Evolutionary conservation across 1,284 basidiomycete genomes (phyloP).

Genomic region (Caloboletus inedulis): DNA sequence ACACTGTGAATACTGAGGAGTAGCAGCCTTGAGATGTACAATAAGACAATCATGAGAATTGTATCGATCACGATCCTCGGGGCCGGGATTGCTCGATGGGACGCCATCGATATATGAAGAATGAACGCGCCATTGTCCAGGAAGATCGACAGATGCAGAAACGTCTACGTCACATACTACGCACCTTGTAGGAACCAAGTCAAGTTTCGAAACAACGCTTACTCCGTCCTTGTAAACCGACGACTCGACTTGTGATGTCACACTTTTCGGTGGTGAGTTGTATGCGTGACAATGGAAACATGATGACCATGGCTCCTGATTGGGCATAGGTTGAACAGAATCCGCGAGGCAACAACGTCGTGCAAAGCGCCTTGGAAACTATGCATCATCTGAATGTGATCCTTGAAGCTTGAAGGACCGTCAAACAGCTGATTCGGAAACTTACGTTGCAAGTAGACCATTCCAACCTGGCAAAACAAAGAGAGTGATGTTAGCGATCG

Average conservation of each 20-base stretch:
- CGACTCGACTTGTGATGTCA: not conserved
- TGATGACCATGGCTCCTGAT: too few species aligned
- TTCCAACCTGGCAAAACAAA: conserved; percentile 1
- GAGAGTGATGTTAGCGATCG: not conserved
- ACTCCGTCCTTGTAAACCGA: not conserved
- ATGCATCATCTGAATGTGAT: not conserved
- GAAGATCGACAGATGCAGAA: not conserved
- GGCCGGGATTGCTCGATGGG: not conserved
- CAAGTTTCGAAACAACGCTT: not conserved
- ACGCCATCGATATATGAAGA: not conserved
- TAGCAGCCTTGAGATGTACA: not conserved
- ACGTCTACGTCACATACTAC: not conserved
- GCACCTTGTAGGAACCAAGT: not conserved
- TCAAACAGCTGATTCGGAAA: not conserved
- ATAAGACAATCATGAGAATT: not conserved
- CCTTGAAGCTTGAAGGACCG: too few species aligned
- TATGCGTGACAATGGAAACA: too few species aligned
- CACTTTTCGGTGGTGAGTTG: too few species aligned
- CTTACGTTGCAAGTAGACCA: conserved; percentile 1
- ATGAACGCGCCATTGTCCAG: not conserved
- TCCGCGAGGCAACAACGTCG: not conserved
- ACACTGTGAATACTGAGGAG: not conserved
- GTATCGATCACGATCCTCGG: not conserved
- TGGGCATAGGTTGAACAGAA: conserved; percentile 1
- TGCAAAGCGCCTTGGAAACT: conserved; percentile 5